A percentile compares a stretch with the other conserved stretches of the same genome.
These are phyloP conservation scores for Plasmodium sp. DNA, from an alignment of 169 alveolate genomes.

Conservation along the genomic window DNA sequence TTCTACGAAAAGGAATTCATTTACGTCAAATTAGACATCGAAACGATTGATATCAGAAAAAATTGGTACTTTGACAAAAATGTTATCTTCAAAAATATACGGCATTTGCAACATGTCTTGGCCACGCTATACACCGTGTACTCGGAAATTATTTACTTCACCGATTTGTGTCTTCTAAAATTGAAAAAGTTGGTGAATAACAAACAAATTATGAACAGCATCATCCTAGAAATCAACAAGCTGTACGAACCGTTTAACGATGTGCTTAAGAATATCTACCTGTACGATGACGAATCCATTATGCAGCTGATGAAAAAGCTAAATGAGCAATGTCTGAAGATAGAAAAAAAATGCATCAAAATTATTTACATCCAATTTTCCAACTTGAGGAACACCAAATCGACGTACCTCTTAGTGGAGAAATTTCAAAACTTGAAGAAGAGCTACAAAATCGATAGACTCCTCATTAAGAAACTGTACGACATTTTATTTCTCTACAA, in stretches of 20 bases:
- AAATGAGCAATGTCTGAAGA: constrained; percentile 62
- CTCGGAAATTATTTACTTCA: constrained; percentile 73
- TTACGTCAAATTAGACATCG: constrained; percentile 69
- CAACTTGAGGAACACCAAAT: constrained; percentile 46
- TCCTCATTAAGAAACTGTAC: constrained; percentile 54
- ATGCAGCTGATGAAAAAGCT: constrained; percentile 64
- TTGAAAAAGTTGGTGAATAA: constrained; percentile 68
- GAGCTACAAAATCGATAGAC: constrained; percentile 63
- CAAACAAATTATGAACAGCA: constrained; percentile 55
- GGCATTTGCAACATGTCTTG: constrained; percentile 58
- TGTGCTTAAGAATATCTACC: constrained; percentile 60
- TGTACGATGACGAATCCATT: constrained; percentile 60
- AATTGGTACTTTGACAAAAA: constrained; percentile 72
- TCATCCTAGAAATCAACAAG: constrained; percentile 53
- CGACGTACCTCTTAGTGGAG: constrained; percentile 48
- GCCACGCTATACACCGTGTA: constrained; percentile 66
- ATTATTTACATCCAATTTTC: constrained; percentile 67
- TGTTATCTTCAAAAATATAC: constrained; percentile 54
- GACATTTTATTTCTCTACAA: constrained; percentile 55
- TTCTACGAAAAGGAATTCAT: constrained; percentile 73
- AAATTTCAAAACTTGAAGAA: constrained; percentile 68
- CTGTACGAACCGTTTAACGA: constrained; percentile 67
- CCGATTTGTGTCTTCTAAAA: constrained; percentile 70
- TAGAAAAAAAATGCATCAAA: constrained; percentile 68
- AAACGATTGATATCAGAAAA: constrained; percentile 63